Evolutionary conservation across 139 green algal genomes (phyloP), one percentile per base, ranked within the genome.

Genomic region (Zygnema circumcarinatum): DNA sequence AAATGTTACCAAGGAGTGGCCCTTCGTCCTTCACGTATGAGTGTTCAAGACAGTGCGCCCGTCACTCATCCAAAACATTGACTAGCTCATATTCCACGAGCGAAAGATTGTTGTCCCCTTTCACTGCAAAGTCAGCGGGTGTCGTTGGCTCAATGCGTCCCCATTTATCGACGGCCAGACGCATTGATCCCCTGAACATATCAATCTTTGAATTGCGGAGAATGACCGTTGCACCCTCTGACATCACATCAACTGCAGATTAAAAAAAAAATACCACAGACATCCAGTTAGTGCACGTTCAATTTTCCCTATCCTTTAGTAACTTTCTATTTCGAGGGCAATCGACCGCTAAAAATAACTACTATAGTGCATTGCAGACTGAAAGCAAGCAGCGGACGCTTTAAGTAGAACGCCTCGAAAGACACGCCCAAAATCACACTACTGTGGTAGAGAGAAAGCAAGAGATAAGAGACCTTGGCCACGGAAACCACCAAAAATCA

Each of bases 71-170:
- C 29, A 84, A 29, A 33, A 95, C 79, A 31, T 83, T 87, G 25
- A 96, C 91, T 21, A 98, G 90, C 93, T 98, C 96, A 80, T 95
- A 98, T 88, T 98, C 96, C 2, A 98, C 81, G 25, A 95, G 74
- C 0, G 94, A 98, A 52, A 98, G 83, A 89, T 98, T 98, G 93
- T 95, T 94, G 80, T 96, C 95, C 25, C 94, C 93, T 83, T 96
- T 95, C 35, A 92, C 82, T 16, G 93, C 3, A 41, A 97, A 96
- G 80, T 69, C 85, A 0, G 74, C 29, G 20, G 80, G 91, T n/a
- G 87, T 88, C 25, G 74, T 76, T 0, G 84, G 87, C 68, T 90
- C 75, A 16, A 98, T 87, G 35, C 92, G 92, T 31, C 95, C 95
- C 68, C 81, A 93, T 86, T 95, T 88, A 79, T 97, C 92, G 7